Evolutionary conservation across 768 basidiomycete species (phyloP).

Genomic region (Psilocybe tampanensis): DNA sequence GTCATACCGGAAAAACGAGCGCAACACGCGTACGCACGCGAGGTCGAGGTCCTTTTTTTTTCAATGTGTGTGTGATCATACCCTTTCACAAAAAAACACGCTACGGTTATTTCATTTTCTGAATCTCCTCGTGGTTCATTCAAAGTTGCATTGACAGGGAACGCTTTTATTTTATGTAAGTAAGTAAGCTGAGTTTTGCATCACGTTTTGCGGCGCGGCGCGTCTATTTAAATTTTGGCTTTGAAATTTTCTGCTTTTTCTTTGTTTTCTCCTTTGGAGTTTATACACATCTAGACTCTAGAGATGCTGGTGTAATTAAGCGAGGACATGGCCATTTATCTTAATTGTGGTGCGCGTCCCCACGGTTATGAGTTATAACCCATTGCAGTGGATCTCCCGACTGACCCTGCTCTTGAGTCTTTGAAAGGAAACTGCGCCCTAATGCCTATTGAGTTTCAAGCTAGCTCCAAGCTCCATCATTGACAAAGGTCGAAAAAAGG

Average conservation of each 20-base stretch:
- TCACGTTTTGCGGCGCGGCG: not conserved
- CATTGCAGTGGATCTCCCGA: constrained; percentile 8
- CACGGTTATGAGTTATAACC: no score
- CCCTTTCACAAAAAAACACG: no score
- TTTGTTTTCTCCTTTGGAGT: not conserved
- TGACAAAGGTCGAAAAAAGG: not conserved
- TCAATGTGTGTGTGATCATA: no score
- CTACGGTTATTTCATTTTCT: no score
- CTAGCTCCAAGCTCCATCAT: no score
- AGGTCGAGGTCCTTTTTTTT: not conserved
- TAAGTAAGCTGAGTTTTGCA: no score
- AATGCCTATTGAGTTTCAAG: not conserved
- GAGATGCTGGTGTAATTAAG: constrained; percentile 1
- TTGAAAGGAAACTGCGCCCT: not conserved
- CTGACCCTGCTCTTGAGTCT: constrained; percentile 5
- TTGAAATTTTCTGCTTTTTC: not conserved
- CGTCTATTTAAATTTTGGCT: not conserved
- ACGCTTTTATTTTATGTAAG: no score
- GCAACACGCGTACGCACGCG: not conserved
- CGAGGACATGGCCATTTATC: constrained; percentile 11
- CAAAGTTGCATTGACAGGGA: no score
- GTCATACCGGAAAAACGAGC: constrained; percentile 3
- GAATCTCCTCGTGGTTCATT: no score
- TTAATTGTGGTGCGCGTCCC: constrained; percentile 13
- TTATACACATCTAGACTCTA: no score